Evolutionary conservation across 306 rosid genomes (phyloP).

Genomic region (Luffa acutangula): DNA sequence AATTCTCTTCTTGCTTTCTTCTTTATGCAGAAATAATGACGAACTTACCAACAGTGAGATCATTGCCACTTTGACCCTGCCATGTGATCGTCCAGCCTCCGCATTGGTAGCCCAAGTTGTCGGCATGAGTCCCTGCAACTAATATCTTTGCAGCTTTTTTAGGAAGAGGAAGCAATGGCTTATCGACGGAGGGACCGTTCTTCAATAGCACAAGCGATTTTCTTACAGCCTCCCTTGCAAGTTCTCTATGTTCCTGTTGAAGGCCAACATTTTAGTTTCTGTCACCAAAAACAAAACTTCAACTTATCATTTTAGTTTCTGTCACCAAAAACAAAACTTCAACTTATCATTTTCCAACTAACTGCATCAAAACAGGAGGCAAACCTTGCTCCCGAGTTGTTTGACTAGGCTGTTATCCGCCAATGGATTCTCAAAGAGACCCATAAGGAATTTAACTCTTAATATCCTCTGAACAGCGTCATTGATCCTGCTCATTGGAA

Average conservation of each 20-base stretch:
- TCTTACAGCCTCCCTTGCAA: constrained; percentile 92
- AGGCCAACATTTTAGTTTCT: neutral
- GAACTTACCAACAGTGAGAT: constrained; percentile 59
- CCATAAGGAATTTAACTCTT: constrained; percentile 70
- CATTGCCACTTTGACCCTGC: constrained; percentile 82
- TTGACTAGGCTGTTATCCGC: constrained; percentile 56
- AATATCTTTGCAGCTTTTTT: constrained; percentile 64
- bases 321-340: neutral
- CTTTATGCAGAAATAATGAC: neutral
- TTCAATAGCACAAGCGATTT: constrained; percentile 78
- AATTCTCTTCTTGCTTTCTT: neutral
- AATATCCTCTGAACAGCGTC: constrained; percentile 75
- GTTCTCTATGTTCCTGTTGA: constrained; percentile 72
- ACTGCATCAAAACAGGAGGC: constrained; percentile 5
- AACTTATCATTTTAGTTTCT: too few relatives aligned
- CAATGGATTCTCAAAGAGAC: constrained; percentile 65
- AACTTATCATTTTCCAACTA: neutral
- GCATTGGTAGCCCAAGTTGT: constrained; percentile 83
- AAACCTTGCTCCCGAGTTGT: constrained; percentile 66
- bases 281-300: too few relatives aligned
- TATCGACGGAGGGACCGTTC: constrained; percentile 47
- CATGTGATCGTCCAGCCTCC: constrained; percentile 98
- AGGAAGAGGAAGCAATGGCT: constrained; percentile 83
- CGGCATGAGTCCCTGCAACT: constrained; percentile 83
- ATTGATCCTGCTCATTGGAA: constrained; percentile 63